These are phyloP conservation scores for Monosiga brevicollis DNA, from an alignment of 78 protist genomes.

Conservation along the genomic window DNA sequence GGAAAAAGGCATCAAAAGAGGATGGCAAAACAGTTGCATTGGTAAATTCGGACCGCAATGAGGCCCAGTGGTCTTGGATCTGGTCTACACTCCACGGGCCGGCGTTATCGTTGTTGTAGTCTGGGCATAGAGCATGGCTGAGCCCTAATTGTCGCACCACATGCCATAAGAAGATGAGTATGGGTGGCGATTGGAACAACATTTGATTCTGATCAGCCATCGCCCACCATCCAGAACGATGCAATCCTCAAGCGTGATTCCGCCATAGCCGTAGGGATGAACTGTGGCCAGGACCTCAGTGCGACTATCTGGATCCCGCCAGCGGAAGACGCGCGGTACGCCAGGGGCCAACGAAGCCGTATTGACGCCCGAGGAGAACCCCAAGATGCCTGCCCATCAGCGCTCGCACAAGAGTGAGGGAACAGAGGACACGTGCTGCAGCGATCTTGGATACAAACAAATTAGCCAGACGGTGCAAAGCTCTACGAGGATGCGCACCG, in stretches of 20 bases:
- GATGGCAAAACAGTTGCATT: neutral
- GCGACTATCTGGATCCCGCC: neutral
- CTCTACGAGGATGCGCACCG: neutral
- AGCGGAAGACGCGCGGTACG: neutral
- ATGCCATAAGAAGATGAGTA: neutral
- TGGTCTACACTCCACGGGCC: neutral
- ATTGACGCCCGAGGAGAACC: neutral
- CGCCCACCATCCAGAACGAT: neutral
- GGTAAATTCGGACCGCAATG: neutral
- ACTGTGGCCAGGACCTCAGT: neutral
- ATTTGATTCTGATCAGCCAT: no score
- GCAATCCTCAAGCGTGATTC: neutral
- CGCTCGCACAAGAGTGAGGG: no score
- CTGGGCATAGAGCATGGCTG: neutral
- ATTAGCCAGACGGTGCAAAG: no score
- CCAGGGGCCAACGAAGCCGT: neutral
- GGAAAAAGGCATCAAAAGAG: neutral
- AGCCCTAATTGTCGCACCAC: neutral
- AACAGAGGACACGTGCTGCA: no score
- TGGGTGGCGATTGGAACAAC: no score
- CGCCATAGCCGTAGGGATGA: neutral
- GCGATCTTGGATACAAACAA: no score
- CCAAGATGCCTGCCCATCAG: neutral
- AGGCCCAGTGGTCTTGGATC: neutral
- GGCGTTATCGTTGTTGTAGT: neutral